Conservation (phyloP, 2,329 filamentous ascomycete genomes). For the Microcera coccophila region DNA sequence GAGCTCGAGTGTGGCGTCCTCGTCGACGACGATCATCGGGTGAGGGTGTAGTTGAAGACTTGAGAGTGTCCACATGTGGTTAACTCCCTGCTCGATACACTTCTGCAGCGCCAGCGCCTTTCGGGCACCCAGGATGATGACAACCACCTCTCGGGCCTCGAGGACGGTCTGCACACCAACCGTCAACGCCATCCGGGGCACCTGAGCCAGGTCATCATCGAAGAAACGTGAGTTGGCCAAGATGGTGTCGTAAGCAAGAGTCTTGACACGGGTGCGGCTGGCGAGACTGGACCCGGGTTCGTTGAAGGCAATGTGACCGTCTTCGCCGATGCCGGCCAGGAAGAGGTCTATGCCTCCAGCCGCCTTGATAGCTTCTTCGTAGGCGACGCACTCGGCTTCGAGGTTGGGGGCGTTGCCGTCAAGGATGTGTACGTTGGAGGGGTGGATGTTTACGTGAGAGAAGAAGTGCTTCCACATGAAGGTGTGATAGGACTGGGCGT, state of each 20-base stretch:
- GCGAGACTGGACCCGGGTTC: slow-evolving; percentile 77
- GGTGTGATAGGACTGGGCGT: slow-evolving; percentile 82
- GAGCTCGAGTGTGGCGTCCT: slow-evolving; percentile 70
- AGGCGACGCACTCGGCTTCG: slow-evolving; percentile 71
- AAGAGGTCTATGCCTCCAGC: slow-evolving; percentile 81
- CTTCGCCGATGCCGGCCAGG: slow-evolving; percentile 77
- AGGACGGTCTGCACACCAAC: slow-evolving; percentile 82
- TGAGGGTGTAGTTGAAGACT: slow-evolving; percentile 76
- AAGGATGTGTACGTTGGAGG: slow-evolving; percentile 78
- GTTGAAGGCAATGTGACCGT: slow-evolving; percentile 89
- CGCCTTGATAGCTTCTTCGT: slow-evolving; percentile 71
- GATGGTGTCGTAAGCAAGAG: slow-evolving; percentile 81
- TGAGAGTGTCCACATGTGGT: slow-evolving; percentile 89
- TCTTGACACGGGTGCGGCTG: slow-evolving; percentile 80
- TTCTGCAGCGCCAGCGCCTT: slow-evolving; percentile 76
- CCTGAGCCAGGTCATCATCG: slow-evolving; percentile 65
- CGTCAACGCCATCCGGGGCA: slow-evolving; percentile 78
- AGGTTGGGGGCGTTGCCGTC: slow-evolving; percentile 75
- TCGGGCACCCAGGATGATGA: slow-evolving; percentile 77
- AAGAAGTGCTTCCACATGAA: slow-evolving; percentile 96
- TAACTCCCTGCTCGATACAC: slow-evolving; percentile 76
- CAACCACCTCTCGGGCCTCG: slow-evolving; percentile 75
- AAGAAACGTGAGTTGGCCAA: slow-evolving; percentile 84
- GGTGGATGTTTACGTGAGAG: slow-evolving; percentile 76
- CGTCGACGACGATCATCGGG: slow-evolving; percentile 78